Evolutionary conservation across 2,329 filamentous ascomycete genomes (phyloP).

Genomic region (Aureobasidium namibiae): DNA sequence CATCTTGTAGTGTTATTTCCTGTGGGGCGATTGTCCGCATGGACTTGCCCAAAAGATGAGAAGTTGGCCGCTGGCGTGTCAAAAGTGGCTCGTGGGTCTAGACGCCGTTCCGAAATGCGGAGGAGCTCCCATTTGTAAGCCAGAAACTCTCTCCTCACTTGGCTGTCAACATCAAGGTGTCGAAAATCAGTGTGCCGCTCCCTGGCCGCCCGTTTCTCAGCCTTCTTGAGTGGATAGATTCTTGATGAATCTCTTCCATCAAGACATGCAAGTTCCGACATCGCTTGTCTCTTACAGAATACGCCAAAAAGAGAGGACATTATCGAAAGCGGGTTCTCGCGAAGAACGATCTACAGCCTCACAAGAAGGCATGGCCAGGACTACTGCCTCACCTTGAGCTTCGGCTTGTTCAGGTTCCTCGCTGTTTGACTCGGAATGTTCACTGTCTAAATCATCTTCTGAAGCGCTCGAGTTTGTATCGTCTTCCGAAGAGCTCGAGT

Average conservation of each 20-base stretch:
- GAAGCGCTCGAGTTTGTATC: too few species aligned
- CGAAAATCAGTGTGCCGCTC: background rate
- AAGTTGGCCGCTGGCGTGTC: background rate
- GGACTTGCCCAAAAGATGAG: background rate
- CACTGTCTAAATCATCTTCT: background rate
- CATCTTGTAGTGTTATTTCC: background rate
- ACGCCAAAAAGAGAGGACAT: background rate
- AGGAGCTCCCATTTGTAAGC: conserved; percentile 10
- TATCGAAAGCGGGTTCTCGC: conserved; percentile 8
- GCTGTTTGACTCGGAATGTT: background rate
- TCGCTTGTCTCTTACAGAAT: background rate
- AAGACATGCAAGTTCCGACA: too few species aligned
- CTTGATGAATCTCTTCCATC: background rate
- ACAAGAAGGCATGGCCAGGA: background rate
- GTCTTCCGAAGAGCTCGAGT: background rate
- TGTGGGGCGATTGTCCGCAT: background rate
- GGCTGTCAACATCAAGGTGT: conserved; percentile 6
- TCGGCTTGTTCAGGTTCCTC: background rate
- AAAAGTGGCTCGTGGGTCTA: background rate
- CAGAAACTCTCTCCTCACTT: background rate
- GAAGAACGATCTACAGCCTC: background rate
- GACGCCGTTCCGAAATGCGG: background rate
- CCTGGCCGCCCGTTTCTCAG: too few species aligned
- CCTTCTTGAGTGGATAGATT: background rate
- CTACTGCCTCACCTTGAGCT: background rate